Conservation (phyloP, 176 grass and related monocot genomes). For the Pontederia crassipes region DNA sequence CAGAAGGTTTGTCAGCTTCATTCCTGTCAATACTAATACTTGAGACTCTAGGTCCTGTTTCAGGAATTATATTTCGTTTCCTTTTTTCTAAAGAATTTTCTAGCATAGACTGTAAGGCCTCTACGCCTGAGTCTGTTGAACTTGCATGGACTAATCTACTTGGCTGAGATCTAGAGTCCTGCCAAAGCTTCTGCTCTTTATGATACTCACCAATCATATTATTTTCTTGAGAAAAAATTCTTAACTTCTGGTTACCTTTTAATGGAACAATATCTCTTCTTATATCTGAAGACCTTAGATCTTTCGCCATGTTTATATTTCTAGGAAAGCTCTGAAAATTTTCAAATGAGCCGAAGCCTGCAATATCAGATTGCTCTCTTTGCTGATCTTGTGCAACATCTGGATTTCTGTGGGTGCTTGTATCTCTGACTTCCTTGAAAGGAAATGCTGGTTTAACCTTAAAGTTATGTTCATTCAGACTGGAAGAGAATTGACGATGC, state of each 20-base stretch:
- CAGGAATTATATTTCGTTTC: neutral
- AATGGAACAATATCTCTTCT: neutral
- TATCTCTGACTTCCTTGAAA: conserved; percentile 1
- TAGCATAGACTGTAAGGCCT: neutral
- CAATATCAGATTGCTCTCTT: neutral
- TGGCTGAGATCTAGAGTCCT: neutral
- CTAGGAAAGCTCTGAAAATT: conserved; percentile 4
- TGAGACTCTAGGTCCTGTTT: neutral
- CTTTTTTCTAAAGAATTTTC: neutral
- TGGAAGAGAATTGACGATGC: conserved; percentile 3
- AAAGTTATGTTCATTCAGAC: neutral
- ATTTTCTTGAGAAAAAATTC: conserved; percentile 3
- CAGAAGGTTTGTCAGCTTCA: neutral
- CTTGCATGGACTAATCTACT: conserved; percentile 1
- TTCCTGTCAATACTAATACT: conserved; percentile 1
- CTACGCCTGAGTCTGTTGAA: neutral
- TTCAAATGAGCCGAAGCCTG: neutral
- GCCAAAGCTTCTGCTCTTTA: neutral
- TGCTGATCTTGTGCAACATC: neutral
- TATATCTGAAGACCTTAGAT: neutral
- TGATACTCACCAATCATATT: neutral
- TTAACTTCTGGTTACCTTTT: neutral
- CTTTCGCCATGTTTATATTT: neutral
- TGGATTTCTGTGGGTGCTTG: neutral
- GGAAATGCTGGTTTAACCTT: neutral